Percentiles rank a stretch among this genome's conserved stretches.
Evolutionary conservation across 2,329 filamentous ascomycete species (phyloP).

Genomic region (Fusarium heterosporum): DNA sequence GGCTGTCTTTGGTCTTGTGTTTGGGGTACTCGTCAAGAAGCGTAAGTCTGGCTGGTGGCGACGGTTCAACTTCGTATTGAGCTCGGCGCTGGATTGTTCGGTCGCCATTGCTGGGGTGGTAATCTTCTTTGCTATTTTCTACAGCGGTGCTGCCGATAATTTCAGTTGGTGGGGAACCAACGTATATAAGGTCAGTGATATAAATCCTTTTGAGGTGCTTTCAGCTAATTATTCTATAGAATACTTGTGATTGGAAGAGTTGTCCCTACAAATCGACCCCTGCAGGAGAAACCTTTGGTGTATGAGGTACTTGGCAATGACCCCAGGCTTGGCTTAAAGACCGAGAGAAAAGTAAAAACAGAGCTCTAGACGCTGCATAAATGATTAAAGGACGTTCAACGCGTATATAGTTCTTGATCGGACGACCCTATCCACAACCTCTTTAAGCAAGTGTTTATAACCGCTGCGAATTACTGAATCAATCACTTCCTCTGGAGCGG

Average conservation of each 20-base stretch:
- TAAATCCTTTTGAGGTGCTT: neutral
- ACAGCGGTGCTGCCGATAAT: constrained; percentile 45
- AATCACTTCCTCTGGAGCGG: too few relatives aligned
- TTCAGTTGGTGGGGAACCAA: constrained; percentile 50
- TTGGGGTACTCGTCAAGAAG: constrained; percentile 45
- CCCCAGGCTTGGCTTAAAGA: too few relatives aligned
- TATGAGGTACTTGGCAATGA: too few relatives aligned
- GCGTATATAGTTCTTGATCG: too few relatives aligned
- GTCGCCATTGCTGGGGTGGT: constrained; percentile 50
- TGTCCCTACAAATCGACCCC: constrained; percentile 30
- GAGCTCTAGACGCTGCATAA: too few relatives aligned
- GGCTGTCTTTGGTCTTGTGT: constrained; percentile 48
- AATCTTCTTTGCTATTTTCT: constrained; percentile 52
- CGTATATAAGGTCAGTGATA: constrained; percentile 28
- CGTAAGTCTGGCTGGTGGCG: constrained; percentile 48
- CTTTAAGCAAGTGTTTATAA: too few relatives aligned
- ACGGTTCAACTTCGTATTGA: constrained; percentile 50
- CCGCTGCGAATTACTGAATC: too few relatives aligned
- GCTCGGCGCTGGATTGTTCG: constrained; percentile 49
- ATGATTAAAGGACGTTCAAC: too few relatives aligned
- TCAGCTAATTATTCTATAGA: constrained; percentile 7
- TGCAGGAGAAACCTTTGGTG: neutral
- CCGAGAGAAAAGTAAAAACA: too few relatives aligned
- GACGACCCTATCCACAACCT: too few relatives aligned
- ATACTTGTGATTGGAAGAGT: constrained; percentile 43